These are phyloP conservation scores for Gracilaria caudata DNA, from an alignment of 23 red algal species.

Conservation along the genomic window DNA sequence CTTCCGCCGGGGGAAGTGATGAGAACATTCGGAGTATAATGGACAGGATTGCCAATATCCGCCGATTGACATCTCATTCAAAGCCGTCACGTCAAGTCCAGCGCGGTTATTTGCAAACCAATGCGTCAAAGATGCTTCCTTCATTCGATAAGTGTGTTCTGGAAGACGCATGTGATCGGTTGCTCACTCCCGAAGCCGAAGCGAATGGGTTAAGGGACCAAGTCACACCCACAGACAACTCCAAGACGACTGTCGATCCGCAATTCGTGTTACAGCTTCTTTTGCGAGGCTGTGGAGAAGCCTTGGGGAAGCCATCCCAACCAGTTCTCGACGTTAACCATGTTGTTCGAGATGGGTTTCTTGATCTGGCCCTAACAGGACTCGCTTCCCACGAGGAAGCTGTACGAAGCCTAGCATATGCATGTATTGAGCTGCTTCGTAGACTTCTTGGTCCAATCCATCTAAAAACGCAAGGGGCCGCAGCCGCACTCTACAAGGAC, in stretches of 20 bases:
- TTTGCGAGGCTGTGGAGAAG: constrained; percentile 40
- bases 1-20: neutral
- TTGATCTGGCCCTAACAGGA: constrained; percentile 42
- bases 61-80: neutral
- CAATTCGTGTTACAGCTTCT: constrained; percentile 39
- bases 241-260: neutral
- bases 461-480: neutral
- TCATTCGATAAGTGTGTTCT: constrained; percentile 7
- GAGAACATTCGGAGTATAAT: constrained; percentile 13
- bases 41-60: constrained; percentile 3
- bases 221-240: neutral
- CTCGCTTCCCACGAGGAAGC: constrained; percentile 27
- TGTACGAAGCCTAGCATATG: constrained; percentile 23
- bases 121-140: constrained; percentile 10
- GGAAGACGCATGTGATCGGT: constrained; percentile 3
- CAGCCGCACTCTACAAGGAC: constrained; percentile 43
- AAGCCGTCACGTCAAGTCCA: neutral
- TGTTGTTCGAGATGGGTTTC: constrained; percentile 38
- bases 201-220: neutral
- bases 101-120: constrained; percentile 2
- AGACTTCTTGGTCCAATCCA: constrained; percentile 24
- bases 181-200: constrained; percentile 9
- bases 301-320: neutral
- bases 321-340: constrained; percentile 45
- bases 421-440: constrained; percentile 26